phyloP scores from a whole-genome alignment of 768 basidiomycete genomes.

The Rhodotorula babjevae region DNA sequence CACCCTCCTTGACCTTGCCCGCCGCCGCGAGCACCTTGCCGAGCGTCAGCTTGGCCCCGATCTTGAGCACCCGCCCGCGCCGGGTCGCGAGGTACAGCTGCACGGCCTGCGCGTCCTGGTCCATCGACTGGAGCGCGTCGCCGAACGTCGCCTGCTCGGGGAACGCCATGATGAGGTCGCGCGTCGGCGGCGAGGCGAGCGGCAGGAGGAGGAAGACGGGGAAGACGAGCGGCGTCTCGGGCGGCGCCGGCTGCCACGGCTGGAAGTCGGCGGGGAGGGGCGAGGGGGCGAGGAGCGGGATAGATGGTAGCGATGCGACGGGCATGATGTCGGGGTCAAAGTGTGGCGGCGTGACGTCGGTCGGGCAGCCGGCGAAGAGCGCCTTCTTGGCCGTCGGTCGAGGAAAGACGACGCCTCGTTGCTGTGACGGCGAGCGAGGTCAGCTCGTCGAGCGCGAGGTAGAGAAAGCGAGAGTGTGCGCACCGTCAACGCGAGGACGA shows the following conservation, averaged over 20 bases:
- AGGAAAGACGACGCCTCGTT: slow-evolving; percentile 64
- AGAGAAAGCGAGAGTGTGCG: slow-evolving; percentile 37
- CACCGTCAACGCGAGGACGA: slow-evolving; percentile 65
- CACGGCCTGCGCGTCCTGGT: slow-evolving; percentile 55
- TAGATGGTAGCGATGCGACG: slow-evolving; percentile 41
- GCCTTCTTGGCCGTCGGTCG: slow-evolving; percentile 45
- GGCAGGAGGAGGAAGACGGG: slow-evolving; percentile 94
- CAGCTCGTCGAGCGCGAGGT: background rate
- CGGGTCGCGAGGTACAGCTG: slow-evolving; percentile 79
- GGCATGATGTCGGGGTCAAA: slow-evolving; percentile 46
- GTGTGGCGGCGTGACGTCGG: slow-evolving; percentile 52
- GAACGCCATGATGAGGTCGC: slow-evolving; percentile 83
- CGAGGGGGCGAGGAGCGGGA: slow-evolving; percentile 19
- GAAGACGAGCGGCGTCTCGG: slow-evolving; percentile 59
- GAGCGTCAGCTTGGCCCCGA: slow-evolving; percentile 84
- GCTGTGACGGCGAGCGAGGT: slow-evolving; percentile 50
- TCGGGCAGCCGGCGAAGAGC: slow-evolving; percentile 50
- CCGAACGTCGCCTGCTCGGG: slow-evolving; percentile 76
- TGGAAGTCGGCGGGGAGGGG: slow-evolving; percentile 4
- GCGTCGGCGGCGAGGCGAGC: slow-evolving; percentile 63
- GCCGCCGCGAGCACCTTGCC: slow-evolving; percentile 66
- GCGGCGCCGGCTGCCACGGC: slow-evolving; percentile 49
- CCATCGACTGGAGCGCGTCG: slow-evolving; percentile 72
- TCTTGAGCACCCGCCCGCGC: slow-evolving; percentile 71
- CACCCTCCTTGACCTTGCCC: slow-evolving; percentile 46